Conservation (phyloP, 73 alveolate genomes). For the Vitrella brassicaformis region DNA sequence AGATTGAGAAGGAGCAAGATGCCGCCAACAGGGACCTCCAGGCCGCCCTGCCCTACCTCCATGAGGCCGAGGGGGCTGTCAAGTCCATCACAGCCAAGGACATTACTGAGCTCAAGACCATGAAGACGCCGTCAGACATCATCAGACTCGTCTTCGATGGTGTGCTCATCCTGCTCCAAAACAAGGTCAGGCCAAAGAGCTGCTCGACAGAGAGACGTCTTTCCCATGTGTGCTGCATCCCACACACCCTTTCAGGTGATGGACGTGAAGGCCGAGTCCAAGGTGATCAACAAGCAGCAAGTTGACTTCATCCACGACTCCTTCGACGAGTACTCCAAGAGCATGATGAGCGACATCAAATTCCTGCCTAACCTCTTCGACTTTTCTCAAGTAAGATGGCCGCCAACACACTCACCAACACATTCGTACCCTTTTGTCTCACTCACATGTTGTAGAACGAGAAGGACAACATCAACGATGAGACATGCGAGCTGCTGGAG, state of each 20-base stretch:
- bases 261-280: constrained; percentile 16
- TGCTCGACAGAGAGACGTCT: too few species aligned
- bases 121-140: constrained; percentile 66
- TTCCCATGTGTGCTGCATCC: too few species aligned
- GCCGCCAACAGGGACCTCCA: constrained; percentile 95
- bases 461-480: constrained; percentile 93
- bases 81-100: constrained; percentile 80
- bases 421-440: too few species aligned
- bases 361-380: constrained; percentile 69
- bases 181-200: constrained; percentile 4
- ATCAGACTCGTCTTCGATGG: constrained; percentile 69
- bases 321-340: constrained; percentile 76
- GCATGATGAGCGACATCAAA: constrained; percentile 33
- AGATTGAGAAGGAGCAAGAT: constrained; percentile 81
- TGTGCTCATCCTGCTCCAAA: constrained; percentile 53
- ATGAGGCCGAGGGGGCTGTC: constrained; percentile 91
- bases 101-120: constrained; percentile 78
- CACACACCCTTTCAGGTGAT: constrained; percentile 1
- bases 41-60: constrained; percentile 91
- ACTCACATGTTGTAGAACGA: too few species aligned
- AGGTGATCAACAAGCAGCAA: constrained; percentile 46
- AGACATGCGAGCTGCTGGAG: constrained; percentile 89
- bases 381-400: too few species aligned
- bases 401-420: too few species aligned
- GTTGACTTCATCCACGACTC: constrained; percentile 71